Conservation (phyloP, 106 monocot genomes). For the Alisma plantagoaquatica region DNA sequence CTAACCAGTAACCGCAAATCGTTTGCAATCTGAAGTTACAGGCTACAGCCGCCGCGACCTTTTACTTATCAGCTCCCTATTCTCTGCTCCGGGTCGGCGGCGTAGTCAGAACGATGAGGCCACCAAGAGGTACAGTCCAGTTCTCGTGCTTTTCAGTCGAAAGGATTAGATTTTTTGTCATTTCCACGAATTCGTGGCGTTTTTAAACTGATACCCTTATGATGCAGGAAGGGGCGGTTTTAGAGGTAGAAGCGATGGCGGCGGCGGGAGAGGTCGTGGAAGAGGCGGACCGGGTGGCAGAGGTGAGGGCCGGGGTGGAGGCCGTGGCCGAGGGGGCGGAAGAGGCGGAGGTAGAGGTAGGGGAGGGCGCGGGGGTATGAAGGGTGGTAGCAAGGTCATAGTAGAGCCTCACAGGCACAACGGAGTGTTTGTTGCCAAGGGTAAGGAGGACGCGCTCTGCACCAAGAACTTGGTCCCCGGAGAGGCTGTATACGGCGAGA, state of each 20-base stretch:
- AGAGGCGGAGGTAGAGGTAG: conserved; percentile 37
- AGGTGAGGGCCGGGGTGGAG: conserved; percentile 11
- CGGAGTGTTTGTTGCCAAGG: conserved; percentile 85
- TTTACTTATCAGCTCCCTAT: no score
- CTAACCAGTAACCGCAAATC: no score
- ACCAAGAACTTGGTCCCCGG: conserved; percentile 86
- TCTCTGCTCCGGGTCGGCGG: no score
- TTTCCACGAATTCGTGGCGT: background rate
- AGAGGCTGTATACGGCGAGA: conserved; percentile 91
- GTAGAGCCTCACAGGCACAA: conserved; percentile 74
- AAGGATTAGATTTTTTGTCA: background rate
- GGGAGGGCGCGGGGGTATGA: conserved; percentile 85
- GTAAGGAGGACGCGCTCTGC: conserved; percentile 94
- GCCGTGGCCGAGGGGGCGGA: conserved; percentile 15
- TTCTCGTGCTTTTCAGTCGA: background rate
- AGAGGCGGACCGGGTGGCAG: conserved; percentile 9
- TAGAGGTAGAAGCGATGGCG: conserved; percentile 28
- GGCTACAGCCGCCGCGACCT: no score
- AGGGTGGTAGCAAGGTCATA: conserved; percentile 78
- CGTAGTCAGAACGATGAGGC: no score
- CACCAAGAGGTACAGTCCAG: background rate
- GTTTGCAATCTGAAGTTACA: no score
- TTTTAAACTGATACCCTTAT: no score
- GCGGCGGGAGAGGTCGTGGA: conserved; percentile 28
- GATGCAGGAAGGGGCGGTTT: conserved; percentile 30